Conservation (phyloP, 768 basidiomycete species). For the Baorangia bicolor region DNA sequence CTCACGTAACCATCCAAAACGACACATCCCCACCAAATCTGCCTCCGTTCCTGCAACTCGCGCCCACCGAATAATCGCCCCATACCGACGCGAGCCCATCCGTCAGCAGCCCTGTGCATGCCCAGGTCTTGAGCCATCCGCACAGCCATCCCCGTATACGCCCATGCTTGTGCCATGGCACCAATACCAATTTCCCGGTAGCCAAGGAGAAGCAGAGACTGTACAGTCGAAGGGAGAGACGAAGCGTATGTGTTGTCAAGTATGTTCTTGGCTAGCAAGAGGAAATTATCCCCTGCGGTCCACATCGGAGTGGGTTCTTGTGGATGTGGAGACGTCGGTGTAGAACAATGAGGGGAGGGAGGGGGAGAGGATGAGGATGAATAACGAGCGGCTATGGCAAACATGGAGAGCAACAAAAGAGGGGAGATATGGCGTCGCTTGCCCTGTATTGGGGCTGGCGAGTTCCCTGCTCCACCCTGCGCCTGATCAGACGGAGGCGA, state of each 20-base stretch:
- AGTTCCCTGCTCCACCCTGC: slow-evolving; percentile 17
- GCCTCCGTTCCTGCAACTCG: slow-evolving; percentile 67
- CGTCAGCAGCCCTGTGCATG: slow-evolving; percentile 78
- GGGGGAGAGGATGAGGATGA: slow-evolving; percentile 32
- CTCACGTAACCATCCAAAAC: slow-evolving; percentile 80
- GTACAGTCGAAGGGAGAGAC: slow-evolving; percentile 73
- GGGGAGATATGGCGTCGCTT: slow-evolving; percentile 52
- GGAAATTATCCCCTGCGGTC: slow-evolving; percentile 74
- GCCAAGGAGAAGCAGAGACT: slow-evolving; percentile 76
- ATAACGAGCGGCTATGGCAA: slow-evolving; percentile 78
- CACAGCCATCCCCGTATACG: slow-evolving; percentile 82
- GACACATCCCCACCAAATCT: slow-evolving; percentile 79
- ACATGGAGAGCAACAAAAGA: slow-evolving; percentile 80
- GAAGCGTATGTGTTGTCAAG: slow-evolving; percentile 67
- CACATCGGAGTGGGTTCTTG: slow-evolving; percentile 64
- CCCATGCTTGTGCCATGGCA: slow-evolving; percentile 87
- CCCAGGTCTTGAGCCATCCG: slow-evolving; percentile 92
- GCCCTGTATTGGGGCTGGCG: slow-evolving; percentile 39
- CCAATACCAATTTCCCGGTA: slow-evolving; percentile 88
- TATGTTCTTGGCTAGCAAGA: slow-evolving; percentile 62
- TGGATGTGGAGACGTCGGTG: slow-evolving; percentile 36
- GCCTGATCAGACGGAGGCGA: slow-evolving; percentile 27
- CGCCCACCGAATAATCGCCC: slow-evolving; percentile 56
- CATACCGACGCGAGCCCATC: slow-evolving; percentile 63
- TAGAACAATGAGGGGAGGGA: slow-evolving; percentile 29